A percentile compares a stretch with the other conserved stretches of the same genome.
Conservation (phyloP, 345 rosid genomes). For the Eucalyptus pauciflora region DNA sequence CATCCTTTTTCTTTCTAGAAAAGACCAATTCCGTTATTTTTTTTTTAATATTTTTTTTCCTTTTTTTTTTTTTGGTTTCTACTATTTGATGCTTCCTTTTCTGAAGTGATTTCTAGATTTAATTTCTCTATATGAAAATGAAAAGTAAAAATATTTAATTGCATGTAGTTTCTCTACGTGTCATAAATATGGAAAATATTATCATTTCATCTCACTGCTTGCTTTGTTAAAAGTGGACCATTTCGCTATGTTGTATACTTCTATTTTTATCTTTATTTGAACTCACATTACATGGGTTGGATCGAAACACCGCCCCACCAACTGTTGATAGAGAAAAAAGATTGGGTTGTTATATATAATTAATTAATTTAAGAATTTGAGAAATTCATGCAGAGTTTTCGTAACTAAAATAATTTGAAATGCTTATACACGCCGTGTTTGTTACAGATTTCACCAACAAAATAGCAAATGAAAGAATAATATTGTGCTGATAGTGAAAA, state of each 20-base stretch:
- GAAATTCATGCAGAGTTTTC: background rate
- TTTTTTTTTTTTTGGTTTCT: background rate
- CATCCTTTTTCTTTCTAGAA: background rate
- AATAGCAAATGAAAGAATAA: background rate
- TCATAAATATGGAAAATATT: too few relatives aligned
- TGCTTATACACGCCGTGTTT: background rate
- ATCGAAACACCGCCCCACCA: background rate
- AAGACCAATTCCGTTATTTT: background rate
- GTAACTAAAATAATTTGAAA: background rate
- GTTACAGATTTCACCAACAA: background rate
- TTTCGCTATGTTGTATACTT: background rate
- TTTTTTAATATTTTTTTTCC: accelerated
- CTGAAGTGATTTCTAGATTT: background rate
- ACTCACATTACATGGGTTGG: background rate
- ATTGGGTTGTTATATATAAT: background rate
- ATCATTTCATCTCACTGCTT: background rate
- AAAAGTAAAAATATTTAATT: too few relatives aligned
- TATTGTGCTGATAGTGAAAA: background rate
- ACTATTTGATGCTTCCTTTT: background rate
- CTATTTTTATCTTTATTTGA: too few relatives aligned
- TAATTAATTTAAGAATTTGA: too few relatives aligned
- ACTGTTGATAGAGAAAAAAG: background rate
- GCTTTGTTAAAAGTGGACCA: background rate
- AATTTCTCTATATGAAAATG: background rate
- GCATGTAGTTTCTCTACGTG: too few relatives aligned